Base-by-base conservation (phyloP, 2,329 filamentous ascomycete genomes). In the Botrytis pseudocinerea region DNA sequence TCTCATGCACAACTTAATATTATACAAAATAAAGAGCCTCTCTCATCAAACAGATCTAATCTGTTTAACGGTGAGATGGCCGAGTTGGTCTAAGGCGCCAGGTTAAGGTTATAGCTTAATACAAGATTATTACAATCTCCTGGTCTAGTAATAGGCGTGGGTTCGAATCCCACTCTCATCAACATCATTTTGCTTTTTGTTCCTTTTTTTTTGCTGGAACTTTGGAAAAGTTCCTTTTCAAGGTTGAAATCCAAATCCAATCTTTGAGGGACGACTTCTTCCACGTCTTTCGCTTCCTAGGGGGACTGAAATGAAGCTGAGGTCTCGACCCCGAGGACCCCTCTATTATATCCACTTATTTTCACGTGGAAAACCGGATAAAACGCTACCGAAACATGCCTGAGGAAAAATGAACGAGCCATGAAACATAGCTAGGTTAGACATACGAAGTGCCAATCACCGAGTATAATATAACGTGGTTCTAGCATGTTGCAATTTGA, bases 111-210 rank as follows among this genome's bases (percentile, higher is more conserved):
- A 2, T 14, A 1, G 14, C 46, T 66, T 40, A 54, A 28, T 9
- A 54, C 0, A n/a, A 4, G 25, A 22, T 22, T 28, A 1, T 12
- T 14, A 54, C 25, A 68, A 32, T 54, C 46, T 68, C 64, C 64
- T 68, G 64, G 64, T 68, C 64, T 68, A 60, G 57, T 62, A 60
- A 70, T 60, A 70, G 79, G 81, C 81, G 80, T 81, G 81, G 80
- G 81, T 82, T 82, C 81, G 79, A 81, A 80, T 82, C 80, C 80
- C 80, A 81, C 79, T 80, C 79, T 80, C 78, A 79, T 81, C 79
- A 80, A 0, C 10, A 14, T 2, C 0, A 2, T 54, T 68, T 38
- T 54, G 12, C 25, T n/a, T n/a, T 51, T 51, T 9, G 4, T 6
- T 18, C 14, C 1, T n/a, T 35, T 25, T 35, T 25, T 64, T 28